phyloP scores from a whole-genome alignment of 2,329 filamentous ascomycete genomes.

The Apiospora pterosperma region DNA sequence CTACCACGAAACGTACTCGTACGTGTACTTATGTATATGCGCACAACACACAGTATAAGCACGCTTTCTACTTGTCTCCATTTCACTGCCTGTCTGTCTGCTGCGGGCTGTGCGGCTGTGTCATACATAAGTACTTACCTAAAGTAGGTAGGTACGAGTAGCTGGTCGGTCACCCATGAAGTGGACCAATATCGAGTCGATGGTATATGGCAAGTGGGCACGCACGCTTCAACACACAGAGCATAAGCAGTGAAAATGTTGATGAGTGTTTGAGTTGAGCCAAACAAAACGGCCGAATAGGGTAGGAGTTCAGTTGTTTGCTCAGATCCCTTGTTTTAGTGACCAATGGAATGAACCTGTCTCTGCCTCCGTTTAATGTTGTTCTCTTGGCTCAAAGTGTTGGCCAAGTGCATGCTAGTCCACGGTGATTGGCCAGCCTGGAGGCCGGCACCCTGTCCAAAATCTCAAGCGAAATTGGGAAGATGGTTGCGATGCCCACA shows the following conservation, averaged over 20 bases:
- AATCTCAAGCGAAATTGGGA: conserved; percentile 3
- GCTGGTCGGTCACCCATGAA: not conserved
- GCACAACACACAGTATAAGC: not conserved
- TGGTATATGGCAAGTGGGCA: not conserved
- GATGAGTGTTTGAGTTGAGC: not conserved
- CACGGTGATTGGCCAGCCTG: not conserved
- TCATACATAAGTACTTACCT: no score
- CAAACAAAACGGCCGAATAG: not conserved
- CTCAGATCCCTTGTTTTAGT: conserved; percentile 3
- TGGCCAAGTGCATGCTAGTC: not conserved
- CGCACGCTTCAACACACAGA: not conserved
- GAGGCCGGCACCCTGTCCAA: not conserved
- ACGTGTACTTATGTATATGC: not conserved
- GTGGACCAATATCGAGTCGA: not conserved
- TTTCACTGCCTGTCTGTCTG: not conserved
- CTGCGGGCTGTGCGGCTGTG: conserved; percentile 1
- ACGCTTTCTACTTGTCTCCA: not conserved
- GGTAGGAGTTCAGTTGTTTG: not conserved
- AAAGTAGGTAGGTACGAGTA: no score
- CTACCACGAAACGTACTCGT: not conserved
- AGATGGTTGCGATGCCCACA: conserved; percentile 1
- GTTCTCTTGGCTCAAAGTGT: not conserved
- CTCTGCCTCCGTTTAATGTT: not conserved
- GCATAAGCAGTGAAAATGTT: not conserved
- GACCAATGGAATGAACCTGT: not conserved